Evolutionary conservation across 2,329 filamentous ascomycete species (phyloP).

Genomic region (Knufia fluminis): DNA sequence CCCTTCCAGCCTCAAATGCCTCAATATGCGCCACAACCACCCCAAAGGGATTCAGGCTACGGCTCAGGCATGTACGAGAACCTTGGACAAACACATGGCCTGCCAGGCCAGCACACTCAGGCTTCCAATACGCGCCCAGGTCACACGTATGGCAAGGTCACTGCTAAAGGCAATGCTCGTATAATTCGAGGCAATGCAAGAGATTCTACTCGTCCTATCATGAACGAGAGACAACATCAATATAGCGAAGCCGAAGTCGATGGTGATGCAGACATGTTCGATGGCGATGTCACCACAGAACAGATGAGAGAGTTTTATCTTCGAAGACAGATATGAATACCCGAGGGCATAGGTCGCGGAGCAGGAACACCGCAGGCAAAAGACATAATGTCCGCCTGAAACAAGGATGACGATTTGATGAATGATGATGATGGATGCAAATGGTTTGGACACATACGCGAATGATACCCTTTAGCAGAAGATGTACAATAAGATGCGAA

Average conservation of each 20-base stretch:
- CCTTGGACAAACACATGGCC: neutral
- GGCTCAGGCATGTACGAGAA: neutral
- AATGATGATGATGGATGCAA: neutral
- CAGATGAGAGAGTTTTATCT: neutral
- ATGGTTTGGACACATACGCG: neutral
- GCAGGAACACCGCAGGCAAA: neutral
- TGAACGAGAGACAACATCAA: neutral
- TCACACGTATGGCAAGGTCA: neutral
- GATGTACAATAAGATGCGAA: neutral
- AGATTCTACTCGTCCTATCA: neutral
- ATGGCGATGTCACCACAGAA: constrained; percentile 3
- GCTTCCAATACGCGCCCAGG: neutral
- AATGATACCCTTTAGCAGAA: neutral
- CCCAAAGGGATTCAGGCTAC: neutral
- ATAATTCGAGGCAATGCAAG: neutral
- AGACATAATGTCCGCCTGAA: neutral
- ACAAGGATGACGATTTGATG: neutral
- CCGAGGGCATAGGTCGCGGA: neutral
- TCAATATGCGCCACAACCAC: neutral
- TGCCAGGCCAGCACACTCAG: neutral
- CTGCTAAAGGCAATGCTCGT: neutral
- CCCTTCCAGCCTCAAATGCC: neutral
- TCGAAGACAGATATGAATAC: neutral
- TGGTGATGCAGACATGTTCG: neutral
- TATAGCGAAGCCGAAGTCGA: neutral